phyloP scores from a whole-genome alignment of 2,329 filamentous ascomycete species.

The Stagonosporopsis rhizophila region DNA sequence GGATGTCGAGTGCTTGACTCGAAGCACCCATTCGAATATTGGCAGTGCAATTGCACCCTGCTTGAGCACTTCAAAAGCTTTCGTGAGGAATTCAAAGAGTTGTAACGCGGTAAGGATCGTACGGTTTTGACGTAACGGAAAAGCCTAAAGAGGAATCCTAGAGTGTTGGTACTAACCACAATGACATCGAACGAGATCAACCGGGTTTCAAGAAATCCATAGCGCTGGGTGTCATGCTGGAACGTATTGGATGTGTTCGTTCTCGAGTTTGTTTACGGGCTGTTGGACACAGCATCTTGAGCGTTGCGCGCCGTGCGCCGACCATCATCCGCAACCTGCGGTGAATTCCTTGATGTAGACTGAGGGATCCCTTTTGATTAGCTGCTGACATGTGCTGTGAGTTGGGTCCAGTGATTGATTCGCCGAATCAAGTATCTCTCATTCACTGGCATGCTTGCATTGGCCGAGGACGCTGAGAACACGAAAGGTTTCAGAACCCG shows the following conservation, averaged over 20 bases:
- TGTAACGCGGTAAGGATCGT: neutral
- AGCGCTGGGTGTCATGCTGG: neutral
- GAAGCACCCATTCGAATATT: neutral
- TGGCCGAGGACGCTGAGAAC: no score
- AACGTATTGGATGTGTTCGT: neutral
- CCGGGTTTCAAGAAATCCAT: neutral
- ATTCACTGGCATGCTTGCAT: no score
- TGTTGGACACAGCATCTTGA: no score
- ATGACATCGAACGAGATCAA: neutral
- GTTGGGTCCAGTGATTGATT: no score
- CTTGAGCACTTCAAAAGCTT: neutral
- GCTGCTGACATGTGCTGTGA: no score
- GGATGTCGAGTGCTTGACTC: neutral
- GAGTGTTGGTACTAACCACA: conserved; percentile 9
- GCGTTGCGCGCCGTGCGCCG: no score
- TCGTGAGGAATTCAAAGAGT: neutral
- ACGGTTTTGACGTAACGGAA: conserved; percentile 6
- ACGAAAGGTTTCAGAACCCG: no score
- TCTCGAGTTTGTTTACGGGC: no score
- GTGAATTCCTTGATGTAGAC: no score
- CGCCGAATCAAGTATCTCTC: no score
- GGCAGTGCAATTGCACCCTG: neutral
- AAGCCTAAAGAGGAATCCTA: neutral
- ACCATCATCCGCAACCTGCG: no score
- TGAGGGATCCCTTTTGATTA: no score